A percentile compares a stretch with the other conserved stretches of the same genome.
phyloP scores from a whole-genome alignment of 1,284 basidiomycete species.

The Tilletia indica region DNA sequence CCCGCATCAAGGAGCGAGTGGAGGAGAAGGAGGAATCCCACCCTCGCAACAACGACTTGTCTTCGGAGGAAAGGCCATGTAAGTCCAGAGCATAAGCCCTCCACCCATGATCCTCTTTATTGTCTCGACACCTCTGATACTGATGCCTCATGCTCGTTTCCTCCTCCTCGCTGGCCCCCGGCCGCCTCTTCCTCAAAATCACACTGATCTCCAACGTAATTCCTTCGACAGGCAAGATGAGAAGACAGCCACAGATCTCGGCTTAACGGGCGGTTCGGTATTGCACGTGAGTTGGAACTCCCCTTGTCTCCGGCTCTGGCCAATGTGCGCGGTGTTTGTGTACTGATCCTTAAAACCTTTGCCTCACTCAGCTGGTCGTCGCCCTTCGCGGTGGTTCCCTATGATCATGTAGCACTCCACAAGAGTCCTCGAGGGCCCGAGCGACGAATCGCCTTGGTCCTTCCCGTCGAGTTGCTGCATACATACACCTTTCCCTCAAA shows the following conservation, averaged over 20 bases:
- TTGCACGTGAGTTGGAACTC: slow-evolving; percentile 47
- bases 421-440: no score
- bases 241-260: slow-evolving; percentile 55
- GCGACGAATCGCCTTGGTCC: no score
- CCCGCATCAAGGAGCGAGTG: slow-evolving; percentile 94
- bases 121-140: not conserved
- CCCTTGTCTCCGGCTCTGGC: not conserved
- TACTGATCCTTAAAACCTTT: not conserved
- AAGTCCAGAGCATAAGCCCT: slow-evolving; percentile 56
- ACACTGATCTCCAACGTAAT: not conserved
- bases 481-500: no score
- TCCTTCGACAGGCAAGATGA: slow-evolving; percentile 51
- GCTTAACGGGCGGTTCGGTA: slow-evolving; percentile 53
- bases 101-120: not conserved
- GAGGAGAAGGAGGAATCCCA: slow-evolving; percentile 98
- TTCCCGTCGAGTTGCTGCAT: no score
- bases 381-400: slow-evolving; percentile 43
- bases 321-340: no score
- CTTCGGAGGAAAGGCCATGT: slow-evolving; percentile 93
- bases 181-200: no score
- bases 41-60: slow-evolving; percentile 95
- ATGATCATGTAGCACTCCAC: not conserved
- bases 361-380: slow-evolving; percentile 42
- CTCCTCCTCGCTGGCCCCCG: slow-evolving; percentile 1
- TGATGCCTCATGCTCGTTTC: slow-evolving; percentile 2